Evolutionary conservation across 1,284 basidiomycete genomes (phyloP).

Genomic region (Sphaerobolus stellatus): DNA sequence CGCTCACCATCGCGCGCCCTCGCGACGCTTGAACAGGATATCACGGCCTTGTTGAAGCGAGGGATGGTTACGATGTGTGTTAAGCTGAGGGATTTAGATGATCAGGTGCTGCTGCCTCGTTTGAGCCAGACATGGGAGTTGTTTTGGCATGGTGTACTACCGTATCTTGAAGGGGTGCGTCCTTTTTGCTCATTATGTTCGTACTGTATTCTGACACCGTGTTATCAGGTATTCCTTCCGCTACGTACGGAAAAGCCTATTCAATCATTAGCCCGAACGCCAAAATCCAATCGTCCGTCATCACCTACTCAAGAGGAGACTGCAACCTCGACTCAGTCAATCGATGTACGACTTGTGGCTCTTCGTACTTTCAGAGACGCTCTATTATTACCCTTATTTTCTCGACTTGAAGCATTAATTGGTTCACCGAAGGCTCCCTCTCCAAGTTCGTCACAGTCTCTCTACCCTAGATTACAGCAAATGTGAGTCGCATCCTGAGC

Average conservation of each 20-base stretch:
- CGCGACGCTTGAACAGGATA: constrained; percentile 71
- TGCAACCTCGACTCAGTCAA: constrained; percentile 41
- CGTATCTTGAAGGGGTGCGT: constrained; percentile 83
- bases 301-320: constrained; percentile 34
- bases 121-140: constrained; percentile 91
- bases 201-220: constrained; percentile 6
- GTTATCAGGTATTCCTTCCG: constrained; percentile 64
- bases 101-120: constrained; percentile 70
- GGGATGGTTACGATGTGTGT: constrained; percentile 93
- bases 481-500: constrained; percentile 46
- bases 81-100: constrained; percentile 72
- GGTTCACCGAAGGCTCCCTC: constrained; percentile 43
- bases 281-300: constrained; percentile 51
- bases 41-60: constrained; percentile 77
- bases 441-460: too few relatives aligned
- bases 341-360: constrained; percentile 80
- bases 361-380: constrained; percentile 80
- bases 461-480: constrained; percentile 67
- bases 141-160: constrained; percentile 91
- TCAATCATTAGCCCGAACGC: constrained; percentile 62
- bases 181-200: not conserved
- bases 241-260: constrained; percentile 73
- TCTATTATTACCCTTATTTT: constrained; percentile 65
- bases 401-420: constrained; percentile 55
- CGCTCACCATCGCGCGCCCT: constrained; percentile 64